Conservation (phyloP, 108 stramenopile genomes). For the Schizochytrium sp. region DNA sequence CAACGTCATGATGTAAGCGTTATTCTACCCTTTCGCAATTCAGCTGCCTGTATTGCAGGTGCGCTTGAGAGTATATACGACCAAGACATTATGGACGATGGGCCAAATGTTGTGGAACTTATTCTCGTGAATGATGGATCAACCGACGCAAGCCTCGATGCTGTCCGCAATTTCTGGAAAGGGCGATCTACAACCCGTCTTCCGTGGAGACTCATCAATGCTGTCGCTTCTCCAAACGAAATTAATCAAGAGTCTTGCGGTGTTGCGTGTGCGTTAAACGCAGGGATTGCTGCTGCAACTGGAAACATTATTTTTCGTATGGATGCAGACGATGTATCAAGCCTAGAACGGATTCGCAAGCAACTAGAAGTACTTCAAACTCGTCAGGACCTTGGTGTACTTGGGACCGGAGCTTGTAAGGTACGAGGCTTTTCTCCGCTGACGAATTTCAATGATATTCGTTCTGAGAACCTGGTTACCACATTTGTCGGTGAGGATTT, state of each 20-base stretch:
- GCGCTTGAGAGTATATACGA: background rate
- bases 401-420: conserved; percentile 5
- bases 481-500: background rate
- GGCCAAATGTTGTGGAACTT: background rate
- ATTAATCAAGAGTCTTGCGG: background rate
- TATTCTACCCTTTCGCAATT: background rate
- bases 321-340: conserved; percentile 45
- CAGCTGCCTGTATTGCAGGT: background rate
- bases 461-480: background rate
- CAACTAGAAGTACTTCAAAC: background rate
- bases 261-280: conserved; percentile 24
- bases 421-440: background rate
- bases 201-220: no score
- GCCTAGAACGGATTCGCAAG: background rate
- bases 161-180: background rate
- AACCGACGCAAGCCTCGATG: background rate
- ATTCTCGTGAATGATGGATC: conserved; percentile 26
- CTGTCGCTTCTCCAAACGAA: no score
- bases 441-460: background rate
- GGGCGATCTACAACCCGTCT: background rate
- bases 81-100: background rate
- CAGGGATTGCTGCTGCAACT: background rate
- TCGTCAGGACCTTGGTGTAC: background rate
- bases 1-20: background rate
- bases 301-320: background rate